Percentiles rank a stretch among this genome's conserved stretches.
These are phyloP conservation scores for Phaffia tasmanica DNA, from an alignment of 768 basidiomycete genomes.

Conservation along the genomic window DNA sequence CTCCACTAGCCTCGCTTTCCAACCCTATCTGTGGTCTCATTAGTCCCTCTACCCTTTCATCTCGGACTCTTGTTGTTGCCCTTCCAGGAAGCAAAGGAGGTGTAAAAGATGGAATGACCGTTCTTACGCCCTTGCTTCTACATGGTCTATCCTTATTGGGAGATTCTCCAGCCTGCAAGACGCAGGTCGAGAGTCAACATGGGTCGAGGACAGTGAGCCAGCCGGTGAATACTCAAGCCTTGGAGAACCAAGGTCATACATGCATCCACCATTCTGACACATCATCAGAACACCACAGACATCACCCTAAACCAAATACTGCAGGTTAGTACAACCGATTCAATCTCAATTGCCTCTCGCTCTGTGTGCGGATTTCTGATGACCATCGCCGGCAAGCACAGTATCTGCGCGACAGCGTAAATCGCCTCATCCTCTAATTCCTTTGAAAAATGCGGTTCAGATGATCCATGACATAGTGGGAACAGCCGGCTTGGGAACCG, in stretches of 20 bases:
- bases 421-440: constrained; percentile 65
- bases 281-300: constrained; percentile 40
- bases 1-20: constrained; percentile 68
- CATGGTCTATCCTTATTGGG: constrained; percentile 25
- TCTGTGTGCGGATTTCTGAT: neutral
- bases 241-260: neutral
- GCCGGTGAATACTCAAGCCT: neutral
- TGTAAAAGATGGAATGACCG: constrained; percentile 50
- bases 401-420: constrained; percentile 60
- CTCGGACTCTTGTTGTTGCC: constrained; percentile 58
- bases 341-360: neutral
- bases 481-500: constrained; percentile 37
- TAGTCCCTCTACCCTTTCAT: constrained; percentile 40
- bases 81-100: constrained; percentile 79
- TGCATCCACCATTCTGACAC: constrained; percentile 32
- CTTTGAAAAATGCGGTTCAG: constrained; percentile 54
- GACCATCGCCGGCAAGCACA: constrained; percentile 43
- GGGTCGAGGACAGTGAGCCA: constrained; percentile 3
- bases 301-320: constrained; percentile 45
- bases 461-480: constrained; percentile 47
- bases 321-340: constrained; percentile 35
- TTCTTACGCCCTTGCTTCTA: constrained; percentile 38
- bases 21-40: constrained; percentile 61
- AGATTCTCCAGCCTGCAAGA: neutral
- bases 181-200: constrained; percentile 6